phyloP scores from a whole-genome alignment of 2,329 filamentous ascomycete genomes.

The Dothiorella sarmentorum region DNA sequence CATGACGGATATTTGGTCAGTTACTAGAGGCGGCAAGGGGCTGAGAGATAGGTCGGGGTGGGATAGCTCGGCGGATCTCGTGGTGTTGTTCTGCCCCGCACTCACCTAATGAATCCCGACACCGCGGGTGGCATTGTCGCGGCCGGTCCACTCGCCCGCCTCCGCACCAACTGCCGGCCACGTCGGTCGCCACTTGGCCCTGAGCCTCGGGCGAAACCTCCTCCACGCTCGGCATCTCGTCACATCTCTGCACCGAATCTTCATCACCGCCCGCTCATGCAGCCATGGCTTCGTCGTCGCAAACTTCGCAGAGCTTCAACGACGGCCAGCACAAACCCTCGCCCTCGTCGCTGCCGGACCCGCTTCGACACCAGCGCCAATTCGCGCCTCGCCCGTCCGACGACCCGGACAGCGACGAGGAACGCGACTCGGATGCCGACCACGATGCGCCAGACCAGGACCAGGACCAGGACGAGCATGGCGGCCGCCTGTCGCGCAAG shows the following conservation, averaged over 20 bases:
- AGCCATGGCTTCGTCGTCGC: constrained; percentile 1
- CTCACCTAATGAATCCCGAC: not conserved
- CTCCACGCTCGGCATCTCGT: constrained; percentile 14
- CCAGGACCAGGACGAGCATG: constrained; percentile 22
- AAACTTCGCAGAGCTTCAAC: not conserved
- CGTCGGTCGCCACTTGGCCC: not conserved
- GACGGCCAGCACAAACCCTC: not conserved
- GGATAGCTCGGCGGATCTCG: constrained; percentile 4
- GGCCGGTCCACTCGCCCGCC: not conserved
- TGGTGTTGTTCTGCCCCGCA: constrained; percentile 3
- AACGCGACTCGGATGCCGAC: constrained; percentile 30
- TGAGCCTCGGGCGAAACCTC: constrained; percentile 8
- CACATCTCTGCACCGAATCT: constrained; percentile 9
- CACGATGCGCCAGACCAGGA: constrained; percentile 28
- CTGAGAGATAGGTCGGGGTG: not conserved
- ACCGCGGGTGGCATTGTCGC: not conserved
- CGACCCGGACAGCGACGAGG: constrained; percentile 25
- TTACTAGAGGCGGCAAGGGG: not conserved
- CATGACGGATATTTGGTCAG: not conserved
- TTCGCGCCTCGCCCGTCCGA: constrained; percentile 22
- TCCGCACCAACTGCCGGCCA: not conserved
- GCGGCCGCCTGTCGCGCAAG: constrained; percentile 35
- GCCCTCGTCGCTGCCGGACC: not conserved
- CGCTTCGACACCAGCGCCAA: not conserved
- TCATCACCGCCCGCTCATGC: not conserved